A percentile compares a stretch with the other conserved stretches of the same genome.
Conservation (phyloP, 345 rosid species). For the Linum usitatissimum region DNA sequence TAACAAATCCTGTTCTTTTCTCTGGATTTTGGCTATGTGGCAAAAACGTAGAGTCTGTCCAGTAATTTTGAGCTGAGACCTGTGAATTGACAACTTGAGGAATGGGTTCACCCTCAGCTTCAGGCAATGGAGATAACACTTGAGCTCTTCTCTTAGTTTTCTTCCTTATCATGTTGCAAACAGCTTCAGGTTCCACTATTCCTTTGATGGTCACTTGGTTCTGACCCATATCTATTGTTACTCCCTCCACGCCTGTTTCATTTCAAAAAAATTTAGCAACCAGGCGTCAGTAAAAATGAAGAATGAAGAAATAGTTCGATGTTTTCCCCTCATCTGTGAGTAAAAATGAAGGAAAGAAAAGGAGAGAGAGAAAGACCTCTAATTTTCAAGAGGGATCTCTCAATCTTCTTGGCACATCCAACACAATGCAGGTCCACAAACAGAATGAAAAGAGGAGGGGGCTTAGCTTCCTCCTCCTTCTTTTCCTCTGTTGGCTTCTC, state of each 20-base stretch:
- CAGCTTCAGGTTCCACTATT: conserved; percentile 64
- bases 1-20: background rate
- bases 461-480: conserved; percentile 32
- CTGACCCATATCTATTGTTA: conserved; percentile 49
- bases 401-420: conserved; percentile 88
- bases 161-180: conserved; percentile 63
- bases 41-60: no score
- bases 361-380: conserved; percentile 37
- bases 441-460: conserved; percentile 60
- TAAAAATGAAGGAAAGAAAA: background rate
- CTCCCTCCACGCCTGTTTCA: conserved; percentile 71
- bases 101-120: conserved; percentile 58
- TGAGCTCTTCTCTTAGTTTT: conserved; percentile 68
- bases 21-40: background rate
- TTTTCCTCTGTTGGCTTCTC: conserved; percentile 15
- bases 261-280: background rate
- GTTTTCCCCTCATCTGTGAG: background rate
- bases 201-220: conserved; percentile 82
- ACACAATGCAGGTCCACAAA: conserved; percentile 82
- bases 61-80: conserved; percentile 15
- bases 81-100: conserved; percentile 58
- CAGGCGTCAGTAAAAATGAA: no score
- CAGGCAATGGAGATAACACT: conserved; percentile 69
- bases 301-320: no score
- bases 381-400: conserved; percentile 60